Evolutionary conservation across 305 asterid genomes (phyloP).

Genomic region (Plantago coronopus): DNA sequence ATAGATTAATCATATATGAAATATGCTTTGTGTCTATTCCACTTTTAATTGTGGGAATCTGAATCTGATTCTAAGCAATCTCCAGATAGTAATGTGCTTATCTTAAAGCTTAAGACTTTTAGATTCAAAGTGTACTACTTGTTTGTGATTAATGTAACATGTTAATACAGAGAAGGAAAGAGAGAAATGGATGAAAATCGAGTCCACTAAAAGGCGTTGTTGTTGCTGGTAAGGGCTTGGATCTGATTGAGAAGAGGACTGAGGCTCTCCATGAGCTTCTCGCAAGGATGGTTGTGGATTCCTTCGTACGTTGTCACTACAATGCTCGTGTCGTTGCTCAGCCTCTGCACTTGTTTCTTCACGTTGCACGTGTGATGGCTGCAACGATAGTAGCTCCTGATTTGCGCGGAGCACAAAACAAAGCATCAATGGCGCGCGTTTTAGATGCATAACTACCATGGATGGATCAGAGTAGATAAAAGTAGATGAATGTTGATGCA

Average conservation of each 20-base stretch:
- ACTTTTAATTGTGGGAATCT: slow-evolving; percentile 2
- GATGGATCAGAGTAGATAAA: not conserved
- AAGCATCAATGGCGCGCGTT: not conserved
- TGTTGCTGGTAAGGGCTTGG: slow-evolving; percentile 36
- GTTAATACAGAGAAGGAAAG: too few species aligned
- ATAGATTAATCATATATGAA: too few species aligned
- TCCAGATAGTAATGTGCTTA: not conserved
- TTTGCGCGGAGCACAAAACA: not conserved
- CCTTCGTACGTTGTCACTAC: slow-evolving; percentile 76
- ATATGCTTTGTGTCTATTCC: not conserved
- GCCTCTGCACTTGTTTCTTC: slow-evolving; percentile 72
- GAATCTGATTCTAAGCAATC: slow-evolving; percentile 10
- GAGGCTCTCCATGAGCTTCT: slow-evolving; percentile 62
- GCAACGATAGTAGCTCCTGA: slow-evolving; percentile 67
- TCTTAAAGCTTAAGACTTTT: not conserved
- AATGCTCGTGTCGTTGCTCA: slow-evolving; percentile 46
- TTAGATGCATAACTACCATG: not conserved
- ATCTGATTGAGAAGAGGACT: slow-evolving; percentile 64
- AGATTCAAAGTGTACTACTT: not conserved
- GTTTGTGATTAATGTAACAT: too few species aligned
- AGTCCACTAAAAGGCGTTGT: not conserved
- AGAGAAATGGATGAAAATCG: too few species aligned
- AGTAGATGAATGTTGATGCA: too few species aligned
- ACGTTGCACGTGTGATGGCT: slow-evolving; percentile 74
- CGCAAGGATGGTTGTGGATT: slow-evolving; percentile 64